Evolutionary conservation across 768 basidiomycete species (phyloP).

Genomic region (Lactarius vividus): DNA sequence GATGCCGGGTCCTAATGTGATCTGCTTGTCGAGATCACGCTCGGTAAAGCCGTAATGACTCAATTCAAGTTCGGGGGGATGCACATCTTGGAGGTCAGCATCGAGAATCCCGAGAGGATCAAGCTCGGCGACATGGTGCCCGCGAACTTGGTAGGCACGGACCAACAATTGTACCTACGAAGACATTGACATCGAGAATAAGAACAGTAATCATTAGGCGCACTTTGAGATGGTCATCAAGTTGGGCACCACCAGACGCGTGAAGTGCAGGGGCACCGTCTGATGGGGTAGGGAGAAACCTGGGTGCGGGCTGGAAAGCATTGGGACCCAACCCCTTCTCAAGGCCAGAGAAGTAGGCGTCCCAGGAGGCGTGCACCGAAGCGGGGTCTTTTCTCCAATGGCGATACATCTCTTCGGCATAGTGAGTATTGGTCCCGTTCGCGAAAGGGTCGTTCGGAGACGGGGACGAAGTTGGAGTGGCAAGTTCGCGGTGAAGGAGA

Average conservation of each 20-base stretch:
- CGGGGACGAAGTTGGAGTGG: constrained; percentile 50
- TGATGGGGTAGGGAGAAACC: constrained; percentile 62
- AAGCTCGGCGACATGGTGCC: constrained; percentile 93
- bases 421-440: constrained; percentile 93
- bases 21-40: constrained; percentile 90
- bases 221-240: constrained; percentile 95
- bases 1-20: constrained; percentile 93
- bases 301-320: constrained; percentile 85
- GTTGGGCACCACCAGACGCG: constrained; percentile 64
- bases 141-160: constrained; percentile 98
- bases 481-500: constrained; percentile 38
- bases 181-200: constrained; percentile 7
- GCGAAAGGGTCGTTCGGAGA: constrained; percentile 86
- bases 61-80: constrained; percentile 88
- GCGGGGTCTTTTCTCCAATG: constrained; percentile 88
- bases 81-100: constrained; percentile 74
- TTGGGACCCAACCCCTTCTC: constrained; percentile 82
- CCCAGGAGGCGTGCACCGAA: constrained; percentile 93
- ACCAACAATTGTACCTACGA: constrained; percentile 92
- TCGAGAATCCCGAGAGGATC: constrained; percentile 94
- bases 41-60: constrained; percentile 95
- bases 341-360: constrained; percentile 89
- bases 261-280: constrained; percentile 80
- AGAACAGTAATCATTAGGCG: constrained; percentile 18
- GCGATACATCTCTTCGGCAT: constrained; percentile 95